Percentiles rank a stretch among this genome's conserved stretches.
Conservation (phyloP, 192 early-diverging fungal species). For the Funneliformis mosseae region DNA sequence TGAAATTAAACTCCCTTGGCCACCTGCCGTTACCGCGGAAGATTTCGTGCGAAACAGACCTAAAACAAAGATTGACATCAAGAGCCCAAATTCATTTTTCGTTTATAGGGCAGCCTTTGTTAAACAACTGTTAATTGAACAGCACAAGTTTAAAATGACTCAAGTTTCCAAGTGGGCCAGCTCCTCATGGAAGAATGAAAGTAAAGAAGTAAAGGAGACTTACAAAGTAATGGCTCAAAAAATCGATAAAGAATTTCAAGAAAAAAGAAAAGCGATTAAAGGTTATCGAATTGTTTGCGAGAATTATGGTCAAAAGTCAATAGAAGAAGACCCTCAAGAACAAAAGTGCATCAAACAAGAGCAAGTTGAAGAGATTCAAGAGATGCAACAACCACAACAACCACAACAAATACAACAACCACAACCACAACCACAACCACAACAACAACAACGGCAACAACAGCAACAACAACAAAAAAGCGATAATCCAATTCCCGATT, state of each 20-base stretch:
- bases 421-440: too few species aligned
- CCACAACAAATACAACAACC: too few species aligned
- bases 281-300: constrained; percentile 2
- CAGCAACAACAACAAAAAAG: background rate
- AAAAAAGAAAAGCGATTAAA: background rate
- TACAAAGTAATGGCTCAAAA: background rate
- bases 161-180: background rate
- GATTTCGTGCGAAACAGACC: background rate
- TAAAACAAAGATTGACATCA: background rate
- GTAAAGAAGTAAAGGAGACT: background rate
- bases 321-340: background rate
- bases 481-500: background rate
- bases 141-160: constrained; percentile 7
- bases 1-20: background rate
- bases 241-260: constrained; percentile 7
- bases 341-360: background rate
- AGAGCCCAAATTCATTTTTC: background rate
- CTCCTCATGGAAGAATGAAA: background rate
- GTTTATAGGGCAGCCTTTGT: background rate
- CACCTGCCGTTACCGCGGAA: background rate
- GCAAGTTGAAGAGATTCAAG: background rate
- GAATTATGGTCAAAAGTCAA: background rate
- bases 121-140: background rate
- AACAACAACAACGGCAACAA: too few species aligned
- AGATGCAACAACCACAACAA: too few species aligned